phyloP scores from a whole-genome alignment of 192 early-diverging fungal genomes.

The Backusella circina region DNA sequence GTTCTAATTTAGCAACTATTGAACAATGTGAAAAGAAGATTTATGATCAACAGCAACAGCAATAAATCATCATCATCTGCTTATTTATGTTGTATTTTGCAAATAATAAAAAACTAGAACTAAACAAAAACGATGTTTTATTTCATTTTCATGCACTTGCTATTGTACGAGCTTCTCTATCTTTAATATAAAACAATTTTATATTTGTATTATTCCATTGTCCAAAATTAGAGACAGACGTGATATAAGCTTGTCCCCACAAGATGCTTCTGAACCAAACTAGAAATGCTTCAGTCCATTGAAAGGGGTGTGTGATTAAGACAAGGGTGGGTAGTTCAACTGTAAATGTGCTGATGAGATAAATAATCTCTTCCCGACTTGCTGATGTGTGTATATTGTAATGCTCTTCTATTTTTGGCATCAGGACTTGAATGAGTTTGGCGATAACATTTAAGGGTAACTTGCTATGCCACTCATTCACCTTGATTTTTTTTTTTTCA shows the following conservation, averaged over 20 bases:
- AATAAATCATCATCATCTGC: neutral
- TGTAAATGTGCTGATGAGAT: neutral
- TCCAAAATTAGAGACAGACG: constrained; percentile 49
- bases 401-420: neutral
- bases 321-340: neutral
- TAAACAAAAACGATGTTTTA: neutral
- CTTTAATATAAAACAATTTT: constrained; percentile 49
- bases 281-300: constrained; percentile 53
- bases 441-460: neutral
- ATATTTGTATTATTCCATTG: constrained; percentile 63
- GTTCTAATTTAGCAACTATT: constrained; percentile 86
- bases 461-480: constrained; percentile 3
- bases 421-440: neutral
- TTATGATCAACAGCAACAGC: constrained; percentile 59
- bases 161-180: neutral
- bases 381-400: neutral
- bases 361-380: neutral
- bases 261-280: constrained; percentile 63
- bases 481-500: too few species aligned
- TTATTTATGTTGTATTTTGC: too few species aligned
- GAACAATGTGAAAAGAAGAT: constrained; percentile 81
- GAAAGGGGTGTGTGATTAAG: constrained; percentile 34
- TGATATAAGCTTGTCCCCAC: constrained; percentile 66
- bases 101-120: neutral
- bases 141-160: neutral